These are phyloP conservation scores for Melampsora americana DNA, from an alignment of 1,284 basidiomycete species.

Conservation along the genomic window DNA sequence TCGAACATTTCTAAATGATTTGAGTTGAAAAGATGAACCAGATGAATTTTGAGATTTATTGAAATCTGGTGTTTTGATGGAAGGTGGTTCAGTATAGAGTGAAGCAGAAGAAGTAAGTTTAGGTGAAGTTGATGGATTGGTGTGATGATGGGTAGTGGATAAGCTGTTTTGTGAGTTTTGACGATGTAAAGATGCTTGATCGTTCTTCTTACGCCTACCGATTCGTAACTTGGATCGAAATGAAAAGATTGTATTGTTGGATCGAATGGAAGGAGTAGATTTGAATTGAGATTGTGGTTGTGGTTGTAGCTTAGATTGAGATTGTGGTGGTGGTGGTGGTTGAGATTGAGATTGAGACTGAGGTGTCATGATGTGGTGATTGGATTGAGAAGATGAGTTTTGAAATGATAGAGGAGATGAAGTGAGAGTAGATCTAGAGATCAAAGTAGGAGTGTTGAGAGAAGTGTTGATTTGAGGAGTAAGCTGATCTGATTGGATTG, in stretches of 20 bases:
- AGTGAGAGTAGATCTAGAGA: neutral
- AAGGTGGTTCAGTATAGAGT: no score
- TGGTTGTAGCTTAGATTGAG: neutral
- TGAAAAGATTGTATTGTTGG: no score
- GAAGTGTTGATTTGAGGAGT: neutral
- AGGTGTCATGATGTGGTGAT: no score
- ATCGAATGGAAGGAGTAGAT: neutral
- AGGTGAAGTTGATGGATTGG: neutral
- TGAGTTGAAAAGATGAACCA: constrained; percentile 11
- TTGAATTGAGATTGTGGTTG: neutral
- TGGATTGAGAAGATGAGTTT: no score
- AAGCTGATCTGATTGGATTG: no score
- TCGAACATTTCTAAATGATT: constrained; percentile 44
- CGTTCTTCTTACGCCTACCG: no score
- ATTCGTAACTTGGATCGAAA: neutral
- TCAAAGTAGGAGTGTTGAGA: no score
- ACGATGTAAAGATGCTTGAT: neutral
- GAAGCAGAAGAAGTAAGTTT: neutral
- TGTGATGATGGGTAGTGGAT: neutral
- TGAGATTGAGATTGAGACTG: neutral
- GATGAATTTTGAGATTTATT: neutral
- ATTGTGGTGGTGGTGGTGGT: neutral
- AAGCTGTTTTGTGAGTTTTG: neutral
- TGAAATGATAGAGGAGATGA: no score
- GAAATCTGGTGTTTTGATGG: no score